Percentiles rank a stretch among this genome's conserved stretches.
Evolutionary conservation across 2,329 filamentous ascomycete genomes (phyloP).

Genomic region (Fusarium tricinctum): DNA sequence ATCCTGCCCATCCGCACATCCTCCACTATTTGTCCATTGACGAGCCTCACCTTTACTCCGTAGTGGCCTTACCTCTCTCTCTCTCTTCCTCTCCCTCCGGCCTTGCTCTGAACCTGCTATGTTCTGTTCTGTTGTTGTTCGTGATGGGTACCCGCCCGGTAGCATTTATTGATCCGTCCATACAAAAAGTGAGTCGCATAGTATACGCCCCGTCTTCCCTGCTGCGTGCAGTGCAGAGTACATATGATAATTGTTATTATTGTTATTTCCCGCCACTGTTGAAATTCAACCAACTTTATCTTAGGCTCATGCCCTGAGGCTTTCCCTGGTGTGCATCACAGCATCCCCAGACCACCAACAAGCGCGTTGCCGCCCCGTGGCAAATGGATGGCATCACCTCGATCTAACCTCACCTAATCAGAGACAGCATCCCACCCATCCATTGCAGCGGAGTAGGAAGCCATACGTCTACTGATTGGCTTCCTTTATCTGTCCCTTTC

Average conservation of each 20-base stretch:
- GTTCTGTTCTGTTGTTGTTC: slow-evolving; percentile 9
- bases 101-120: not conserved
- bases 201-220: slow-evolving; percentile 17
- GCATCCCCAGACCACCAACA: slow-evolving; percentile 36
- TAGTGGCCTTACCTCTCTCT: not conserved
- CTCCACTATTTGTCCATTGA: slow-evolving; percentile 16
- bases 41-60: slow-evolving; percentile 32
- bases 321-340: slow-evolving; percentile 9
- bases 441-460: slow-evolving; percentile 15
- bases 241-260: slow-evolving; percentile 7
- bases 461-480: slow-evolving; percentile 26
- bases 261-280: not conserved
- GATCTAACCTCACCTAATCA: slow-evolving; percentile 33
- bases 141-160: slow-evolving; percentile 22
- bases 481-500: slow-evolving; percentile 22
- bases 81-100: not conserved
- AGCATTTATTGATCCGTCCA: slow-evolving; percentile 30
- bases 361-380: slow-evolving; percentile 37
- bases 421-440: slow-evolving; percentile 13
- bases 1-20: slow-evolving; percentile 7
- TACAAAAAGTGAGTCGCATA: slow-evolving; percentile 24
- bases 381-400: slow-evolving; percentile 35
- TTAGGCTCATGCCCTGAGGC: slow-evolving; percentile 11
- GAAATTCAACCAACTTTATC: slow-evolving; percentile 3
- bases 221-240: not conserved